These are phyloP conservation scores for Floccularia luteovirens DNA, from an alignment of 768 basidiomycete genomes.

Conservation along the genomic window DNA sequence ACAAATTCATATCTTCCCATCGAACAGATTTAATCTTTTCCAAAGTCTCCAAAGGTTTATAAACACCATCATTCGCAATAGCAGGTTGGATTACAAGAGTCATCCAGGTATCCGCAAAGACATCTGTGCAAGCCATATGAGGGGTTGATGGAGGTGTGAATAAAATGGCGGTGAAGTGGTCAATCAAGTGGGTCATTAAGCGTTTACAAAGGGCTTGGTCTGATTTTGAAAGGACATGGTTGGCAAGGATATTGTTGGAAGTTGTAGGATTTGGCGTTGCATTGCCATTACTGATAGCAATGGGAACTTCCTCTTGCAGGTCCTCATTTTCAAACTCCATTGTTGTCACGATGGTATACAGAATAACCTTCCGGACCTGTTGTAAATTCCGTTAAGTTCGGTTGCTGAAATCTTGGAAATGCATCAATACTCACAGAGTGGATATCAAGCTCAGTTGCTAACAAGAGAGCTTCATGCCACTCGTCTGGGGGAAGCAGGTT, in stretches of 20 bases:
- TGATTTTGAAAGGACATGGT: constrained; percentile 13
- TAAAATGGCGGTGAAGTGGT: constrained; percentile 62
- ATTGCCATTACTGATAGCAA: constrained; percentile 5
- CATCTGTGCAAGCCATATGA: constrained; percentile 71
- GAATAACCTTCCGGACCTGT: constrained; percentile 54
- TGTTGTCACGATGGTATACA: constrained; percentile 57
- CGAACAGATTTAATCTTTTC: constrained; percentile 48
- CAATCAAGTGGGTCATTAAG: constrained; percentile 50
- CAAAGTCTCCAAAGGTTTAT: constrained; percentile 67
- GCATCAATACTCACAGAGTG: constrained; percentile 32
- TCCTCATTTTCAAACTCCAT: constrained; percentile 44
- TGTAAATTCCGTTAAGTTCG: constrained; percentile 3
- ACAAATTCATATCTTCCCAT: constrained; percentile 55
- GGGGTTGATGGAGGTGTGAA: constrained; percentile 65
- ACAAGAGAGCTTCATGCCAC: constrained; percentile 42
- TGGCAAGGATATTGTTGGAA: not conserved
- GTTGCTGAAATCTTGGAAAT: not conserved
- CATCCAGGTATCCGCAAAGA: constrained; percentile 71
- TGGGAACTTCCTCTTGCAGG: constrained; percentile 7
- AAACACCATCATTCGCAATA: constrained; percentile 52
- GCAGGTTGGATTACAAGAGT: constrained; percentile 60
- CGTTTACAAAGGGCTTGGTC: constrained; percentile 32
- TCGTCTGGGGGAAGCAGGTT: constrained; percentile 32
- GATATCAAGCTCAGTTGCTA: constrained; percentile 42
- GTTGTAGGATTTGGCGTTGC: constrained; percentile 4